phyloP scores from a whole-genome alignment of 306 rosid genomes.

The Fagus sylvatica region DNA sequence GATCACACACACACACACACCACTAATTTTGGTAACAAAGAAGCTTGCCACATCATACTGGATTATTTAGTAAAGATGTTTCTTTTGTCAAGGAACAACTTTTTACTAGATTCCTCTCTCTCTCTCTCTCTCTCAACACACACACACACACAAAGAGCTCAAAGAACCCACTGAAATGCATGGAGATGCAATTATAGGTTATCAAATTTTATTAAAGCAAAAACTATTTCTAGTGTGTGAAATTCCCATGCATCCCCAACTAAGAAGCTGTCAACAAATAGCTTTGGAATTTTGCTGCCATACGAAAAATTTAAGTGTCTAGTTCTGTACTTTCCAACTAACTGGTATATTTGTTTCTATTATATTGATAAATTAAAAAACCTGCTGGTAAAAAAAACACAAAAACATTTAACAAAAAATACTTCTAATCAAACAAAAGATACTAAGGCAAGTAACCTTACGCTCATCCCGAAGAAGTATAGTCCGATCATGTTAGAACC shows the following conservation, averaged over 20 bases:
- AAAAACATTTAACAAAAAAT: background rate
- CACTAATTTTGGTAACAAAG: too few relatives aligned
- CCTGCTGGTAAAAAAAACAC: background rate
- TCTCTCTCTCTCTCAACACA: too few relatives aligned
- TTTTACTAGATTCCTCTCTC: too few relatives aligned
- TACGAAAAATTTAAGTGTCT: background rate
- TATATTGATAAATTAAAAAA: background rate
- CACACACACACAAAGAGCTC: background rate
- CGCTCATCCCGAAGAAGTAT: slow-evolving; percentile 79
- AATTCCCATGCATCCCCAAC: background rate
- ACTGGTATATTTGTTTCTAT: background rate
- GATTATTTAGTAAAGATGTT: too few relatives aligned
- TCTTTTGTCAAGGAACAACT: too few relatives aligned
- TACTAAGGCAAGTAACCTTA: slow-evolving; percentile 42
- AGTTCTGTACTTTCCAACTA: background rate
- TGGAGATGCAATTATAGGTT: background rate
- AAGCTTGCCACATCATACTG: too few relatives aligned
- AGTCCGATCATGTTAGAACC: slow-evolving; percentile 81
- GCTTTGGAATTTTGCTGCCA: background rate
- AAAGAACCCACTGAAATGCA: too few relatives aligned
- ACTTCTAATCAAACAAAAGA: slow-evolving; percentile 19
- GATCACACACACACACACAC: background rate
- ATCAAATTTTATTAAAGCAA: background rate
- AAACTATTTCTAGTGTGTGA: background rate
- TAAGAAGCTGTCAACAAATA: background rate